Conservation (phyloP, 257 asterid species). For the Solanum habrochaites region DNA sequence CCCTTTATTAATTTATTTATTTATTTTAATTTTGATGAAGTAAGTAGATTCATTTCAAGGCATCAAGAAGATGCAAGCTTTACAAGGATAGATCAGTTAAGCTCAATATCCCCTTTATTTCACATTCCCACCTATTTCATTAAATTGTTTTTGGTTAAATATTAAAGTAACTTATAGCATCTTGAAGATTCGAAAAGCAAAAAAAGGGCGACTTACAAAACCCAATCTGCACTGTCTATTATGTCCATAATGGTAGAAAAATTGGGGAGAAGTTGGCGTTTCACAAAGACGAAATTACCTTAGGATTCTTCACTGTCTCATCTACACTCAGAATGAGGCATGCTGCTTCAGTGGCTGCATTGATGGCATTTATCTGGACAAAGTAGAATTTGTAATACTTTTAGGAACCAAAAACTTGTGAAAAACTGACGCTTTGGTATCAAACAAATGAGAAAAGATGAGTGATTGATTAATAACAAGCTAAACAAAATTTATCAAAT, state of each 20-base stretch:
- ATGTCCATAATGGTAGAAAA: neutral
- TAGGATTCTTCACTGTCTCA: slow-evolving; percentile 80
- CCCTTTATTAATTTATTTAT: too few relatives aligned
- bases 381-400: neutral
- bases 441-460: neutral
- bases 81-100: too few relatives aligned
- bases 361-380: slow-evolving; percentile 70
- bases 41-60: too few relatives aligned
- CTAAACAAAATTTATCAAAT: neutral
- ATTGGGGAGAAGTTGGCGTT: neutral
- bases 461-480: neutral
- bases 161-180: neutral
- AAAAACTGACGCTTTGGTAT: neutral
- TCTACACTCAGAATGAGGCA: slow-evolving; percentile 80
- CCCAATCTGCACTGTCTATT: neutral
- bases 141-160: neutral
- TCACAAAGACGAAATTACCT: slow-evolving; percentile 27
- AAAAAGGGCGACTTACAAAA: neutral
- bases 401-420: neutral
- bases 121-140: neutral
- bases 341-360: slow-evolving; percentile 92
- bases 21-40: too few relatives aligned
- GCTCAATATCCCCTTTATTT: neutral
- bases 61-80: too few relatives aligned
- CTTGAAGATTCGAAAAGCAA: neutral